Base-by-base conservation (phyloP, 148 eudicot genomes). In the Oxyria digyna region DNA sequence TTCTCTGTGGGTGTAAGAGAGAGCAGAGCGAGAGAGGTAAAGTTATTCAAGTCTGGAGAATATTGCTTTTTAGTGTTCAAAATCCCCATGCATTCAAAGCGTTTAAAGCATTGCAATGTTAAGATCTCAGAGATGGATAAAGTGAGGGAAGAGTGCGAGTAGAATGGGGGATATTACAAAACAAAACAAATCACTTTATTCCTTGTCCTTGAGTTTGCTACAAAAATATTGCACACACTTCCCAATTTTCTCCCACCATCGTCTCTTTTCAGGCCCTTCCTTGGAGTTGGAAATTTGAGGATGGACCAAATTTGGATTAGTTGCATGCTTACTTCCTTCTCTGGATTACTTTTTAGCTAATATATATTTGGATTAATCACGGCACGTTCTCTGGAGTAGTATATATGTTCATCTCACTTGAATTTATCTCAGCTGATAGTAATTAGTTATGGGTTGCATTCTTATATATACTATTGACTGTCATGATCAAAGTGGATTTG, bases 1-100 rank as follows among this genome's bases (percentile, higher is more conserved):
- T 49, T 49, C 55, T 49, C 55, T 49, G 55, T 43, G 5, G 3
- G 70, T 48, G 52, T 45, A 18, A 48, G 64, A 31, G 9, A 65
- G 70, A 66, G 70, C 64, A 54, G 69, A 33, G 33, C 3, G 24
- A 37, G 50, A 65, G 67, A 49, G 57, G 38, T 27, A 41, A 38
- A 67, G 52, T 62, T 71, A 54, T 38, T 38, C 41, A 63, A 42
- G 68, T 45, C 67, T 62, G 43, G 67, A 69, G 80, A 71, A 72
- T 62, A 32, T 62, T 75, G 81, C 62, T 69, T 82, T 78, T 67
- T 68, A 66, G 76, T 72, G 55, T 64, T 78, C 76, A 74, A 67
- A 80, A 80, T 80, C 79, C 83, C 81, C 69, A 78, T 80, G 84
- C 81, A 80, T 75, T 75, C 77, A 80, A 85, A 80, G 82, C 73